Percentiles rank a stretch among this genome's conserved stretches.
These are phyloP conservation scores for Spiromastix sp. DNA, from an alignment of 2,329 filamentous ascomycete genomes.

Conservation along the genomic window DNA sequence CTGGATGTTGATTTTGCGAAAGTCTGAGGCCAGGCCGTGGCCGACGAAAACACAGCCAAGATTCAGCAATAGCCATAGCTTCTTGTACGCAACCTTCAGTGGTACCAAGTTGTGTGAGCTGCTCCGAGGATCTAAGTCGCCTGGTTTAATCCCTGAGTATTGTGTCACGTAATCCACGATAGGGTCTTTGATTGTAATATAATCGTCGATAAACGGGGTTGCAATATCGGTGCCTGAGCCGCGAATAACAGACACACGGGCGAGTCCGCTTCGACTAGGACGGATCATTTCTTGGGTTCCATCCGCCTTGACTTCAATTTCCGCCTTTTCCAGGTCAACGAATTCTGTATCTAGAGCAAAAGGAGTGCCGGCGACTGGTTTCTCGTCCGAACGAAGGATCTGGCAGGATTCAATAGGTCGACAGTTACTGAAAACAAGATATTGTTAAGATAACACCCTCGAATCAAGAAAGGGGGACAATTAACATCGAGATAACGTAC, in stretches of 20 bases:
- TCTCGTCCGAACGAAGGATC: slow-evolving; percentile 45
- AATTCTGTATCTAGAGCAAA: slow-evolving; percentile 95
- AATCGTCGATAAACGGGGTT: slow-evolving; percentile 89
- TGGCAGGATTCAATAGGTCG: slow-evolving; percentile 28
- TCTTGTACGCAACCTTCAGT: slow-evolving; percentile 91
- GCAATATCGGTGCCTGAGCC: slow-evolving; percentile 68
- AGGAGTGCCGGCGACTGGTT: slow-evolving; percentile 59
- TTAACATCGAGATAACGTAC: slow-evolving; percentile 17
- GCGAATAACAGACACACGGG: slow-evolving; percentile 83
- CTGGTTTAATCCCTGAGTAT: slow-evolving; percentile 80
- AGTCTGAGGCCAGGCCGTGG: slow-evolving; percentile 88
- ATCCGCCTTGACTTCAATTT: slow-evolving; percentile 93
- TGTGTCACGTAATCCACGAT: slow-evolving; percentile 93
- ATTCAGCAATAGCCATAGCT: slow-evolving; percentile 92
- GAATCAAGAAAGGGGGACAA: neutral
- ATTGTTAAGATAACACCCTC: slow-evolving; percentile 1
- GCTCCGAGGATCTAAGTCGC: slow-evolving; percentile 70
- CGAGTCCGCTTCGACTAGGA: slow-evolving; percentile 80
- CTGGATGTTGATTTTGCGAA: slow-evolving; percentile 96
- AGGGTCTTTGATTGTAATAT: slow-evolving; percentile 80
- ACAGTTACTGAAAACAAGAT: slow-evolving; percentile 19
- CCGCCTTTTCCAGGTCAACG: slow-evolving; percentile 80
- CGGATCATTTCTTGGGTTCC: slow-evolving; percentile 86
- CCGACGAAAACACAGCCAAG: slow-evolving; percentile 89
- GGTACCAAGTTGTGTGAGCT: slow-evolving; percentile 74